Evolutionary conservation across 2,329 filamentous ascomycete species (phyloP), one percentile per base, ranked within the genome.

Genomic region (Colletotrichum sp.): DNA sequence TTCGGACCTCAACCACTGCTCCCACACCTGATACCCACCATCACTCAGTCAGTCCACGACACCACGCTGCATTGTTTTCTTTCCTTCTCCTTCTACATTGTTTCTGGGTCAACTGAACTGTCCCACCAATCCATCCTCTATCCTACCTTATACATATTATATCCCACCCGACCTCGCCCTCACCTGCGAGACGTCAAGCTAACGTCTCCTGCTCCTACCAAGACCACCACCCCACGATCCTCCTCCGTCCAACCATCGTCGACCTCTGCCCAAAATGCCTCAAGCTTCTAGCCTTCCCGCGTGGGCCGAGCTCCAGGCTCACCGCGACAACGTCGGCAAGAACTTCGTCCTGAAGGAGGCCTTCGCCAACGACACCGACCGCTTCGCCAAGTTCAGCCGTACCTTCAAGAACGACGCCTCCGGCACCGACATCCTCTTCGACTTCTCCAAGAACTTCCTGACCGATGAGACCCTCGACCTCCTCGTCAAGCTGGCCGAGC

Each of bases 401-500:
- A 95, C 91, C 82, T 96, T 97, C 86, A 89, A 93, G 34, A 96
- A 95, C 86, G 85, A 91, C 69, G 93, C 94, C 79, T 95, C 97
- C 82, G 91, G 90, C 82, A 93, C 92, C 80, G 95, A 98, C 79
- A 97, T 97, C 82, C 92, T 99, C 78, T 99, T 98, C 87, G 97
- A 99, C 87, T 99, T 98, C 88, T 97, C 94, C 89, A 99, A 99
- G 93, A 99, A 99, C 92, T 96, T 99, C 86, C 86, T 98, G 81
- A 97, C 94, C 77, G 95, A 98, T 80, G 96, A 98, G 87, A 98
- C 96, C 6, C 89, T 98, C 67, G 90, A 94, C 79, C 91, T 98
- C 66, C 91, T 99, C 70, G 90, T 97, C 81, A 93, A 98, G 89
- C 93, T 99, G 32, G 97, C 97, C 78, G 93, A 96, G 87, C 94